These are phyloP conservation scores for Coemansia sp. DNA, from an alignment of 192 early-diverging fungal genomes.

Conservation along the genomic window DNA sequence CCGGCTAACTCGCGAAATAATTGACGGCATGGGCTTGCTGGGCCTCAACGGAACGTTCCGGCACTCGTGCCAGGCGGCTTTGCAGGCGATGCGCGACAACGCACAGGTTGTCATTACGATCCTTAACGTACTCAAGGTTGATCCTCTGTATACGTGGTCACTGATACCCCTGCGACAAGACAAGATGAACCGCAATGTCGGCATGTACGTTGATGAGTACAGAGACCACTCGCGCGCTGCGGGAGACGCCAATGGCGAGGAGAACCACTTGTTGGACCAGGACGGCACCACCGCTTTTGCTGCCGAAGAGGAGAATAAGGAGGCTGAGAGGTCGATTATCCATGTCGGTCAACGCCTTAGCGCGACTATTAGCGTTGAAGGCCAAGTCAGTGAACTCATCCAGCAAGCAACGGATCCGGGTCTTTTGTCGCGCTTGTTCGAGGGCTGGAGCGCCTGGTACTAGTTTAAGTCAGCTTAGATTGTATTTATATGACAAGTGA, in stretches of 20 bases:
- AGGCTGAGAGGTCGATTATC: slow-evolving; percentile 65
- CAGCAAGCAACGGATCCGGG: slow-evolving; percentile 61
- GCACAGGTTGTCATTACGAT: slow-evolving; percentile 79
- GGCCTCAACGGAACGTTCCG: slow-evolving; percentile 80
- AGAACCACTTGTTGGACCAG: slow-evolving; percentile 4
- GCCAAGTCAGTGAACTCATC: slow-evolving; percentile 71
- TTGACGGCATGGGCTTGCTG: slow-evolving; percentile 83
- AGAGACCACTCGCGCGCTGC: neutral
- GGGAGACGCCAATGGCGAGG: neutral
- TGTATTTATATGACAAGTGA: neutral
- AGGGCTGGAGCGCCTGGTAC: slow-evolving; percentile 52
- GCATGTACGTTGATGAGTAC: slow-evolving; percentile 19
- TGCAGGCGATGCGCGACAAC: slow-evolving; percentile 76
- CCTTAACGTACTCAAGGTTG: slow-evolving; percentile 92
- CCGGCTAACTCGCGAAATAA: slow-evolving; percentile 83
- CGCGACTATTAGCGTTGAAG: slow-evolving; percentile 61
- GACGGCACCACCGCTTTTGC: slow-evolving; percentile 10
- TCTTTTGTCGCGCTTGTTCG: slow-evolving; percentile 64
- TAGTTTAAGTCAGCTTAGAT: neutral
- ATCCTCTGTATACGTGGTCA: slow-evolving; percentile 80
- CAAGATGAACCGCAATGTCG: slow-evolving; percentile 43
- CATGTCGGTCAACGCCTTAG: slow-evolving; percentile 63
- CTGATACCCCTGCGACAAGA: slow-evolving; percentile 43
- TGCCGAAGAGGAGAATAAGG: slow-evolving; percentile 57
- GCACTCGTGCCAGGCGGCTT: slow-evolving; percentile 71